phyloP scores from a whole-genome alignment of 306 rosid genomes.

The Neltuma alba region DNA sequence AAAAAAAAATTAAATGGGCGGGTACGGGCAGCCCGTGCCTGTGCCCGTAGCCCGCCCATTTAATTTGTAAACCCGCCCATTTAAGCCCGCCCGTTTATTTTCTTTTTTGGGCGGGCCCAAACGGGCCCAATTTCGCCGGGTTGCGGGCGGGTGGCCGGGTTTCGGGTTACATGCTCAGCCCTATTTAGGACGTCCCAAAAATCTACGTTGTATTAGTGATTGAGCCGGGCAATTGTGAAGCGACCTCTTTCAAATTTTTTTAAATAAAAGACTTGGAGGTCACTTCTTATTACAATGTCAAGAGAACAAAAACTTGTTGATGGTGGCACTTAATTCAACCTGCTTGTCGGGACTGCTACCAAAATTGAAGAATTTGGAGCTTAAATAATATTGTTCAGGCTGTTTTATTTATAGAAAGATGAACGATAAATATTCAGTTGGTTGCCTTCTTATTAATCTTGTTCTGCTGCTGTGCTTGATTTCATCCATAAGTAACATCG shows the following conservation, averaged over 20 bases:
- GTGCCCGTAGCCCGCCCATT: no score
- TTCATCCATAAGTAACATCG: not conserved
- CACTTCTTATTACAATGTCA: not conserved
- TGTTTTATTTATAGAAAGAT: not conserved
- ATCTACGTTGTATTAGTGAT: not conserved
- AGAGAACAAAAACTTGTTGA: conserved; percentile 14
- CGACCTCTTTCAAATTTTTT: not conserved
- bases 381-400: not conserved
- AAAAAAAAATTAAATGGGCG: no score
- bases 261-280: not conserved
- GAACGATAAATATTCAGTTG: not conserved
- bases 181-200: conserved; percentile 8
- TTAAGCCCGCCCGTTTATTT: no score
- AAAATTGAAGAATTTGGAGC: not conserved
- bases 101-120: no score
- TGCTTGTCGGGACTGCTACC: not conserved
- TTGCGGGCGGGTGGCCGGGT: no score
- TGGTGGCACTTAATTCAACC: conserved; percentile 17
- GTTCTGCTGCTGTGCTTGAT: not conserved
- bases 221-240: conserved; percentile 14
- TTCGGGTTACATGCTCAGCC: no score
- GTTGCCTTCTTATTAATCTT: not conserved
- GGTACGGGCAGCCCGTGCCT: no score
- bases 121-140: no score
- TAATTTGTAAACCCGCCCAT: no score